Base-by-base conservation (phyloP, 164 flowering plant species). In the Aristolochia fimbriata region DNA sequence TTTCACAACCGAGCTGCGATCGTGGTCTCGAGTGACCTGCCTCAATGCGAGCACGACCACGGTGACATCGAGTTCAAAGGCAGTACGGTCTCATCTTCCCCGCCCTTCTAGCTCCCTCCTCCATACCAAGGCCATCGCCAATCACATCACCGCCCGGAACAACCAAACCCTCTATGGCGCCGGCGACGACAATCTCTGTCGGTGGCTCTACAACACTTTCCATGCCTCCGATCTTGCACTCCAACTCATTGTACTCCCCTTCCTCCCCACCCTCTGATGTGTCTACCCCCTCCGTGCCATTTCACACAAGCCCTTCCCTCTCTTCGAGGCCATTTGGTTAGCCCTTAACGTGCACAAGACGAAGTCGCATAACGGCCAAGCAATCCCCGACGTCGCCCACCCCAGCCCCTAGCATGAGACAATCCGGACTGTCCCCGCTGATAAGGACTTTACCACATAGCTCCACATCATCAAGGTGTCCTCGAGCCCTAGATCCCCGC, bases 131-230 rank as follows among this genome's bases (percentile, higher is more conserved):
- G 67, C 70, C 21, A 47, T 75, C 57, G 71, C 82, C 57, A 10
- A 73, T 54, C 70, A 71, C 17, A 73, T 88, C 70, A 76, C 88
- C 25, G 12, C 67, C 47, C 84, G 77, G 62, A 90, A 86, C 68
- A 82, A 77, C 17, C 76, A 63, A 46, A 87, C 96, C 51, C 57
- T 66, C 66, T 86, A 92, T 50, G 96, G 96, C 41, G 71, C 86
- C 14, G 95, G 90, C 20, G 83, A 86, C 71, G 77, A 91, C 79
- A 63, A 73, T 62, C 90, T 91, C 37, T 91, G 97, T 62, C 85
- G 92, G 11, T 91, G 97, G 97, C 85, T 91, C 61, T 87, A 91
- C 76, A 91, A 91, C 74, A 83, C 96, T 14, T 88, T 91, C 84
- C 96, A 91, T 51, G 72, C 93, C 61, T 56, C 80, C 37, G 81